Evolutionary conservation across 2,329 filamentous ascomycete genomes (phyloP), one percentile per base, ranked within the genome.

Genomic region (Xylariaceae sp.): DNA sequence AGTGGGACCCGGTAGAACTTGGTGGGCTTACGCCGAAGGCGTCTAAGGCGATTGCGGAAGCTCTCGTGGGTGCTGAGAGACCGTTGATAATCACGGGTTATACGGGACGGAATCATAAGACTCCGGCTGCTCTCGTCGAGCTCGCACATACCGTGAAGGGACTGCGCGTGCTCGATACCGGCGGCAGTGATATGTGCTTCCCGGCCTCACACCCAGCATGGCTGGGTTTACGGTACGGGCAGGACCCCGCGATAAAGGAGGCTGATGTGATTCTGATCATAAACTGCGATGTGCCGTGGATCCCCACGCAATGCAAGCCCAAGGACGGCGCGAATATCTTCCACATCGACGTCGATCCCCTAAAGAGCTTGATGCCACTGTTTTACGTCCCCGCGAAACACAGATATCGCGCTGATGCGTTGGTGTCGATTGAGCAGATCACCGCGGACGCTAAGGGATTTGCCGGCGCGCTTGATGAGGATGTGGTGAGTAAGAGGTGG

Each of bases 261-360:
- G 89, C 91, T 0, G 92, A 96, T 65, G 81, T 90, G 11, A 95
- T 96, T 51, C 58, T 96, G 1, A 85, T 96, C 2, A 64, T 95
- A 19, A 87, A 96, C 67, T 95, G 90, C 56, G 91, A 96, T 63
- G 90, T 96, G 0, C 91, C 91, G 0, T 96, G 90, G 90, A 90
- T 96, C 48, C 84, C 86, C n/a, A 94, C 89, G 0, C 82, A 83
- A 14, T 83, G 80, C 66, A 74, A 74, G 55, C 83, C 83, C 0
- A 66, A 66, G 1, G 66, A 71, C 2, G 72, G 75, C 14, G 77
- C 78, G 17, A 74, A 72, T 53, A 70, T 86, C 48, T 85, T 80
- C 68, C 83, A 86, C 59, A 75, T 86, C 39, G 83, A 86, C 57
- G 73, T 83, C 42, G 83, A 86, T 56, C 81, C 83, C 1, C 68